Percentiles rank a stretch among this genome's conserved stretches.
These are phyloP conservation scores for Geotrichum ghanense DNA, from an alignment of 805 yeast genomes.

Conservation along the genomic window DNA sequence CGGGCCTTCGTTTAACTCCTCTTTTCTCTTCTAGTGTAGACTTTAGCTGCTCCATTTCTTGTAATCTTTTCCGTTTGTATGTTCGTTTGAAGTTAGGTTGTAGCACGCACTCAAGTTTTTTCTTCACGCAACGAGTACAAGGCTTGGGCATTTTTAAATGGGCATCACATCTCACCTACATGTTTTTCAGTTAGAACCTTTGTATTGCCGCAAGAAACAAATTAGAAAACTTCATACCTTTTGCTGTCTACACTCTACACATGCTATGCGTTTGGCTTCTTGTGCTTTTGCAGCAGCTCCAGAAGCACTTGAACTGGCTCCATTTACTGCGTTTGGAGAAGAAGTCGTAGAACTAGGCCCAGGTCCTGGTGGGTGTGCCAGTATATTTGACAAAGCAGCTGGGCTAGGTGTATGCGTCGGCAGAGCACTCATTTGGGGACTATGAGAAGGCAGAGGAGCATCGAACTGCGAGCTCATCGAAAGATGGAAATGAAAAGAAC, in stretches of 20 bases:
- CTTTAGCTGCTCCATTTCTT: slow-evolving; percentile 39
- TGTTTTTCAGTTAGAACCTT: too few species aligned
- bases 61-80: slow-evolving; percentile 51
- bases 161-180: slow-evolving; percentile 69
- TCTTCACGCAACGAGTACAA: slow-evolving; percentile 70
- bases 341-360: too few species aligned
- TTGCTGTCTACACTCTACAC: slow-evolving; percentile 94
- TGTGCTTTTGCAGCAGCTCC: too few species aligned
- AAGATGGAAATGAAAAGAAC: too few species aligned
- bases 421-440: too few species aligned
- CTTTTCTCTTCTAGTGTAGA: background rate
- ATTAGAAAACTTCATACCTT: slow-evolving; percentile 31
- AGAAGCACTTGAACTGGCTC: too few species aligned
- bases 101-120: slow-evolving; percentile 57
- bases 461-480: too few species aligned
- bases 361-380: too few species aligned
- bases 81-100: slow-evolving; percentile 81
- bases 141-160: slow-evolving; percentile 42
- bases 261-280: slow-evolving; percentile 55
- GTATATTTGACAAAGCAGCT: too few species aligned
- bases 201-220: background rate
- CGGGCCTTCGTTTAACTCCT: slow-evolving; percentile 2
- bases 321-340: too few species aligned
- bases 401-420: too few species aligned
- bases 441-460: too few species aligned